Percentiles rank a stretch among this genome's conserved stretches.
Evolutionary conservation across 176 grass and related monocot species (phyloP).

Genomic region (Oryza glumipatula): DNA sequence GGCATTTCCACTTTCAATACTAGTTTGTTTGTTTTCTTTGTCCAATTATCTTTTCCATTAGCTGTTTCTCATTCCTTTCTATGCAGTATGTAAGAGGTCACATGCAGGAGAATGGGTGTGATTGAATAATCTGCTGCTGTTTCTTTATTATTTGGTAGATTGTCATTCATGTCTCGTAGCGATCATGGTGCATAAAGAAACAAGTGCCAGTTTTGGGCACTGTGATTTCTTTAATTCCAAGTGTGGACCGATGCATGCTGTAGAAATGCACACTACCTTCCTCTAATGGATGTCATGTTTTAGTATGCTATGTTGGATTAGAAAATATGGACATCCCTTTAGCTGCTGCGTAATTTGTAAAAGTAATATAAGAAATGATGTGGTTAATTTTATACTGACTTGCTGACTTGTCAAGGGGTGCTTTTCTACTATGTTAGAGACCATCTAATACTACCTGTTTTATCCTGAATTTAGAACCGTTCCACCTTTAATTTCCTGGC

Average conservation of each 20-base stretch:
- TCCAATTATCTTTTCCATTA: constrained; percentile 27
- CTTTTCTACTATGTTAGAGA: background rate
- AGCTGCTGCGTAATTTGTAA: background rate
- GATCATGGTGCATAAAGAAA: background rate
- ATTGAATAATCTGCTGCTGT: constrained; percentile 13
- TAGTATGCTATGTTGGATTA: background rate
- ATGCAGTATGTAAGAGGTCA: constrained; percentile 31
- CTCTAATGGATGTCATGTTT: constrained; percentile 1
- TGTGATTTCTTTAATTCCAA: constrained; percentile 30
- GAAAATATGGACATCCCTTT: background rate
- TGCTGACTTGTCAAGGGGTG: background rate
- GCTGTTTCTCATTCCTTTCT: constrained; percentile 40
- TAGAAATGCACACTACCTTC: background rate
- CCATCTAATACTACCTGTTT: background rate
- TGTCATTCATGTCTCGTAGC: background rate
- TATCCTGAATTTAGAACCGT: constrained; percentile 11
- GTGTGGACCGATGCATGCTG: constrained; percentile 9
- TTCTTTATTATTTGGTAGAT: constrained; percentile 47
- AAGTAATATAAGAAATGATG: background rate
- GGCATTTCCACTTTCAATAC: constrained; percentile 28
- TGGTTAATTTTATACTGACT: background rate
- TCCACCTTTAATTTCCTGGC: background rate
- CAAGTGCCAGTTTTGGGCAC: background rate
- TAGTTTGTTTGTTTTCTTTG: constrained; percentile 11
- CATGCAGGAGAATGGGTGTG: constrained; percentile 14